Evolutionary conservation across 495 filamentous ascomycete genomes (phyloP).

Genomic region (Neohortaea acidophila): DNA sequence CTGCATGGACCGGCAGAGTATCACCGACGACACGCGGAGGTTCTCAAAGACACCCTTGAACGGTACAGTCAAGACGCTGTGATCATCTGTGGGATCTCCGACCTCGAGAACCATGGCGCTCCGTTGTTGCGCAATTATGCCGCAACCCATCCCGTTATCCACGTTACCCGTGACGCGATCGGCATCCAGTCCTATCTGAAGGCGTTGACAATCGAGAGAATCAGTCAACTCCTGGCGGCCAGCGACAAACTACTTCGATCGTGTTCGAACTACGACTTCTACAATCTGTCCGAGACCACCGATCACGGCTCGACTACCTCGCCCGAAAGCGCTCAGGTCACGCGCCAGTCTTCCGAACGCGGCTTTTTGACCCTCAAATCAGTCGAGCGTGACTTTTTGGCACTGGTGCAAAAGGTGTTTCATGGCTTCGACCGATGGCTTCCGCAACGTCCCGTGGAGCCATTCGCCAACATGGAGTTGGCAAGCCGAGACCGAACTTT

Average conservation of each 20-base stretch:
- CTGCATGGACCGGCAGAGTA: slow-evolving; percentile 45
- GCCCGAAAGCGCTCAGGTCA: slow-evolving; percentile 22
- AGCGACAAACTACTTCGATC: slow-evolving; percentile 41
- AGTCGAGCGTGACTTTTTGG: slow-evolving; percentile 58
- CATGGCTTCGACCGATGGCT: slow-evolving; percentile 37
- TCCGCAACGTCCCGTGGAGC: slow-evolving; percentile 51
- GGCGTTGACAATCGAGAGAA: slow-evolving; percentile 38
- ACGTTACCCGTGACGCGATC: slow-evolving; percentile 53
- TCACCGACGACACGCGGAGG: slow-evolving; percentile 42
- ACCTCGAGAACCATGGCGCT: slow-evolving; percentile 29
- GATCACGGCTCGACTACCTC: too few species aligned
- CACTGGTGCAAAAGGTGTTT: slow-evolving; percentile 47
- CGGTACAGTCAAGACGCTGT: slow-evolving; percentile 48
- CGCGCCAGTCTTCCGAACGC: slow-evolving; percentile 28
- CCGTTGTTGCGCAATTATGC: slow-evolving; percentile 33
- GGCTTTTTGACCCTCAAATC: slow-evolving; percentile 56
- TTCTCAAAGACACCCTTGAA: slow-evolving; percentile 52
- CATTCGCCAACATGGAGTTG: slow-evolving; percentile 49
- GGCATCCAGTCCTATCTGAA: slow-evolving; percentile 51
- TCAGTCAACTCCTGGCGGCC: slow-evolving; percentile 32
- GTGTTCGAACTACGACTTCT: slow-evolving; percentile 69
- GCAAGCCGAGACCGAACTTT: slow-evolving; percentile 52
- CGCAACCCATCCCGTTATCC: slow-evolving; percentile 52
- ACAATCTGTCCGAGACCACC: slow-evolving; percentile 34
- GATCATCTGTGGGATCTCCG: slow-evolving; percentile 53